A percentile compares a stretch with the other conserved stretches of the same genome.
These are phyloP conservation scores for Leptodontidium sp. DNA, from an alignment of 2,329 filamentous ascomycete species.

Conservation along the genomic window DNA sequence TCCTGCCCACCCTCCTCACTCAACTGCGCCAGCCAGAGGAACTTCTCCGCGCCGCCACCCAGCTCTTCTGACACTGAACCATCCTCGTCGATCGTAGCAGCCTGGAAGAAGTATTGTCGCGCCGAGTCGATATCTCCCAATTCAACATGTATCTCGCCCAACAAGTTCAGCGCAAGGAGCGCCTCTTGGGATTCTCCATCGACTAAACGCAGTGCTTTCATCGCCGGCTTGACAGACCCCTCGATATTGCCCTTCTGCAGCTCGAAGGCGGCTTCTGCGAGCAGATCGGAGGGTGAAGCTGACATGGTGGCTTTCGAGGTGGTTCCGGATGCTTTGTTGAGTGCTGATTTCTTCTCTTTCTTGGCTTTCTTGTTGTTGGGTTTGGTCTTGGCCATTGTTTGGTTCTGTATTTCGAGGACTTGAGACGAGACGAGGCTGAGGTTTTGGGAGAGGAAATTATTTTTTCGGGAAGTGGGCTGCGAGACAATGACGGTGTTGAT, in stretches of 20 bases:
- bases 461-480: slow-evolving; percentile 22
- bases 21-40: slow-evolving; percentile 92
- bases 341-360: slow-evolving; percentile 41
- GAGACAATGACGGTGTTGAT: slow-evolving; percentile 16
- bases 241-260: slow-evolving; percentile 47
- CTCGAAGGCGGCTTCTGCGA: slow-evolving; percentile 42
- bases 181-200: slow-evolving; percentile 41
- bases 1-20: slow-evolving; percentile 74
- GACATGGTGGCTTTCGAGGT: slow-evolving; percentile 37
- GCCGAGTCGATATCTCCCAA: slow-evolving; percentile 77
- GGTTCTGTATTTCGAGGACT: background rate
- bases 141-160: slow-evolving; percentile 50
- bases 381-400: slow-evolving; percentile 47
- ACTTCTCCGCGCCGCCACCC: slow-evolving; percentile 91
- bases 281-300: slow-evolving; percentile 36
- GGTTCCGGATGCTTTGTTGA: slow-evolving; percentile 41
- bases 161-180: slow-evolving; percentile 46
- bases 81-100: slow-evolving; percentile 78
- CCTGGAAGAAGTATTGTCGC: slow-evolving; percentile 73
- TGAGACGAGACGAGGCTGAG: slow-evolving; percentile 19
- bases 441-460: slow-evolving; percentile 7
- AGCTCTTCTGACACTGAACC: slow-evolving; percentile 73
- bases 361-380: slow-evolving; percentile 44
- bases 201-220: slow-evolving; percentile 40
- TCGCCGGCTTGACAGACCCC: slow-evolving; percentile 42